These are phyloP conservation scores for Isatis tinctoria DNA, from an alignment of 345 rosid species.

Conservation along the genomic window DNA sequence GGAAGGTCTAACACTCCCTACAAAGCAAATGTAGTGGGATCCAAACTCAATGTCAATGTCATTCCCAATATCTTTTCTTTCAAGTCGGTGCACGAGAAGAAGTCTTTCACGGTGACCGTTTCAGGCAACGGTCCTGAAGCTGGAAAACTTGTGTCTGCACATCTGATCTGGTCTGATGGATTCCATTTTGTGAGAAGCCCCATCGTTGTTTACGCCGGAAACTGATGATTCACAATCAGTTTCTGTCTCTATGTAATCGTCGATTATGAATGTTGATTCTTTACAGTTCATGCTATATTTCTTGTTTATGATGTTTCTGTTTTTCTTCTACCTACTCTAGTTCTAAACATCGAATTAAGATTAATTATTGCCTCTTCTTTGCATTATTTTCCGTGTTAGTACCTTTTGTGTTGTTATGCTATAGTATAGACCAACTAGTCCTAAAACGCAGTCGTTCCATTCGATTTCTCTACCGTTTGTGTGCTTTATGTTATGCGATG, in stretches of 20 bases:
- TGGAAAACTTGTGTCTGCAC: conserved; percentile 9
- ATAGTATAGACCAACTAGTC: neutral
- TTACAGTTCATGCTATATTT: neutral
- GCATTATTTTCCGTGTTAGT: no score
- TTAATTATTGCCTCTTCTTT: neutral
- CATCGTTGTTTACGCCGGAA: conserved; percentile 24
- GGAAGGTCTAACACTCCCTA: conserved; percentile 42
- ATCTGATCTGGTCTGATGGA: conserved; percentile 41
- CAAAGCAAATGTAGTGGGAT: conserved; percentile 24
- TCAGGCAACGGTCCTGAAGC: neutral
- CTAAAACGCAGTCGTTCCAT: neutral
- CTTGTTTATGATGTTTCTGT: neutral
- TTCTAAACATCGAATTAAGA: neutral
- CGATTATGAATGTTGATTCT: neutral
- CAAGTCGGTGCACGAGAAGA: conserved; percentile 34
- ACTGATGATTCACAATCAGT: neutral
- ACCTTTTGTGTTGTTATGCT: no score
- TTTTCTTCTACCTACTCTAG: neutral
- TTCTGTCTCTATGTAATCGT: neutral
- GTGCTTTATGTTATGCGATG: neutral
- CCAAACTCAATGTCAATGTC: conserved; percentile 30
- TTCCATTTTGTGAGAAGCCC: conserved; percentile 35
- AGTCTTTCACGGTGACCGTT: conserved; percentile 39
- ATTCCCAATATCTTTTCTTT: conserved; percentile 39
- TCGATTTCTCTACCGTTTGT: neutral